Evolutionary conservation across 2,329 filamentous ascomycete genomes (phyloP).

Genomic region (Phyllosticta paracitricarpa): DNA sequence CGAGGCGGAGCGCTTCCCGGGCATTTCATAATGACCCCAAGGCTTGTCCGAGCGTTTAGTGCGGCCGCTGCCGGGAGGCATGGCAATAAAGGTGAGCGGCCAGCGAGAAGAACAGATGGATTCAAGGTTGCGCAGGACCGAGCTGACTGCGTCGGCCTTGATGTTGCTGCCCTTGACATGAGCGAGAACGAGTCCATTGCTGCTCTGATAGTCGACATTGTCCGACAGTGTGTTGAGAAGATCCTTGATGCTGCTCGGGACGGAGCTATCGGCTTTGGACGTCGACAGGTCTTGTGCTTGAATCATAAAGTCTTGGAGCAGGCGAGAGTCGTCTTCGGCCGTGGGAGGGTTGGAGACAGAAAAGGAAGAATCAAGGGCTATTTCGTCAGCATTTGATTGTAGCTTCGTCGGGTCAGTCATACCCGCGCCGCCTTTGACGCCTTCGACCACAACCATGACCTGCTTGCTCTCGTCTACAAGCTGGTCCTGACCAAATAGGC

Average conservation of each 20-base stretch:
- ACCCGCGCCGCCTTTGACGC: constrained; percentile 28
- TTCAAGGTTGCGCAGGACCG: constrained; percentile 4
- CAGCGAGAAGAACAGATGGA: constrained; percentile 9
- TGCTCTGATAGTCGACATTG: neutral
- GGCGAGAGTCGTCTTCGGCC: constrained; percentile 23
- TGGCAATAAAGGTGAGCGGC: constrained; percentile 28
- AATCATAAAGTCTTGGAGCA: constrained; percentile 25
- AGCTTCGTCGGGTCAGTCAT: neutral
- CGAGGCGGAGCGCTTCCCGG: constrained; percentile 6
- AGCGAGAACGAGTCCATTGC: constrained; percentile 2
- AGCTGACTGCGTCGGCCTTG: constrained; percentile 1
- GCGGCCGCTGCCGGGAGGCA: constrained; percentile 22
- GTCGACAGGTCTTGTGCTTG: constrained; percentile 20
- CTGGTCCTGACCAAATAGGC: constrained; percentile 29
- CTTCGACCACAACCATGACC: constrained; percentile 32
- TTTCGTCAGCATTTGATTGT: neutral
- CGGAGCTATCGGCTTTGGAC: neutral
- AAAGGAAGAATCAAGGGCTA: constrained; percentile 15
- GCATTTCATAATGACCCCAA: constrained; percentile 24
- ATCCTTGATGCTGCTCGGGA: neutral
- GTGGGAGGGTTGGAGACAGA: constrained; percentile 24
- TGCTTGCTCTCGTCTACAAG: constrained; percentile 17
- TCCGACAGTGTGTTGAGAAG: constrained; percentile 1
- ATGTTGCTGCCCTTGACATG: constrained; percentile 3
- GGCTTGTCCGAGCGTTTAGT: constrained; percentile 24